Evolutionary conservation across 768 basidiomycete genomes (phyloP), one percentile per base, ranked within the genome.

Genomic region (Crassisporium funariophilum): DNA sequence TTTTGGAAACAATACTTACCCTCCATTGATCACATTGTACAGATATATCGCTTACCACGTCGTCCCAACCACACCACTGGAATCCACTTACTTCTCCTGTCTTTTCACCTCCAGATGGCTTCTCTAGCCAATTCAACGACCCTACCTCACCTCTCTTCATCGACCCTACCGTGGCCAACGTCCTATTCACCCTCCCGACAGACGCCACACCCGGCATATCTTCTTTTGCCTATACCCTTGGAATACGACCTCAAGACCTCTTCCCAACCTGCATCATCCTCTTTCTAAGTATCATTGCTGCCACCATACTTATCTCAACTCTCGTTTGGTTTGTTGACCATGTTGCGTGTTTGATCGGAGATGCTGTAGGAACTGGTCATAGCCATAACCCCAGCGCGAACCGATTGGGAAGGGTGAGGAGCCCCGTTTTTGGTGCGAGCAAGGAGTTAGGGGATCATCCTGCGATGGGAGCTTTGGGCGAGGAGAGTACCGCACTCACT

Each of bases 191-290:
- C 47, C 79, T 90, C 46, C 86, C 87, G 7, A 56, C 69, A 10
- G 73, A 83, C 55, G 70, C 77, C 5, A 76, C 84, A 0, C 57
- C 71, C 7, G 95, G 95, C 2, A 83, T 99, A 35, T 72, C 81
- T 12, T 85, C 88, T 2, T 95, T 95, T 62, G 90, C 94, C 1
- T 86, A 84, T 60, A 78, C 89, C 10, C 70, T 95, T 33, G 97
- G 95, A 22, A 61, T 98, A 4, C 81, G 83, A 10, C 88, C 89
- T 1, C 76, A 83, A 58, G 88, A 97, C 60, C 74, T 94, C 37
- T 91, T 97, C 59, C 79, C 79, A 16, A 83, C 86, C 41, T 93
- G 89, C 64, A 69, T 94, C n/a, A 71, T 82, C 29, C 68, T 98
- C 43, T 95, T 97, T 71, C 78, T 97, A 40, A 76, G 79, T 15